Evolutionary conservation across 352 stramenopile species (phyloP).

Genomic region (Globisporangium cederbergense): DNA sequence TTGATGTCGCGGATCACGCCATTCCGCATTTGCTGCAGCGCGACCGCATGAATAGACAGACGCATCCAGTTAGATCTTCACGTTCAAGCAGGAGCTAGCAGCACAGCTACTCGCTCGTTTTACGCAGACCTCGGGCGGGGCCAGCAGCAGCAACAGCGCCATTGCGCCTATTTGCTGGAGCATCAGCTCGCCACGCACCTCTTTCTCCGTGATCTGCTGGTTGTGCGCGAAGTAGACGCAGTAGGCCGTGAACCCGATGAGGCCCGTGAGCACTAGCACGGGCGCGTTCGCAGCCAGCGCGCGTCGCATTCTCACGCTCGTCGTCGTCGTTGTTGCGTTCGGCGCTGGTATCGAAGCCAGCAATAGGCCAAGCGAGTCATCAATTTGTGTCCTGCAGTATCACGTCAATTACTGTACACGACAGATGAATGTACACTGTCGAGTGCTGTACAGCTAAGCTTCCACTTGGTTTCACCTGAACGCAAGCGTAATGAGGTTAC

Average conservation of each 20-base stretch:
- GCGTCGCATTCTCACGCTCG: conserved; percentile 15
- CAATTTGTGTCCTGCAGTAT: too few species aligned
- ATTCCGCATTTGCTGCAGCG: conserved; percentile 54
- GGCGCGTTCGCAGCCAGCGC: conserved; percentile 40
- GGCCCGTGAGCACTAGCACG: conserved; percentile 35
- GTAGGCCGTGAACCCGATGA: conserved; percentile 45
- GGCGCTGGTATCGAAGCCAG: too few species aligned
- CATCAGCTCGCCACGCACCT: conserved; percentile 31
- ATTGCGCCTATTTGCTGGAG: not conserved
- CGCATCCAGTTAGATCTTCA: not conserved
- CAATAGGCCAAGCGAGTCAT: too few species aligned
- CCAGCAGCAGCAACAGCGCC: not conserved
- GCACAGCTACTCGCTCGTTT: not conserved
- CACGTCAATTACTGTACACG: too few species aligned
- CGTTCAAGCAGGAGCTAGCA: not conserved
- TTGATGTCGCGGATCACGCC: conserved; percentile 83
- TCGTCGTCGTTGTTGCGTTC: not conserved
- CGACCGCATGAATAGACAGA: not conserved
- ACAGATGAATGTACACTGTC: too few species aligned
- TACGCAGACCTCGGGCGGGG: not conserved
- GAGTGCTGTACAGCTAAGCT: too few species aligned
- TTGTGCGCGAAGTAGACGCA: conserved; percentile 78
- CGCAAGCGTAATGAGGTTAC: too few species aligned
- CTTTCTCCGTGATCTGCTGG: conserved; percentile 68
- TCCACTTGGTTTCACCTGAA: too few species aligned